Base-by-base conservation (phyloP, 2,329 filamentous ascomycete genomes). In the Cercospora sp. region DNA sequence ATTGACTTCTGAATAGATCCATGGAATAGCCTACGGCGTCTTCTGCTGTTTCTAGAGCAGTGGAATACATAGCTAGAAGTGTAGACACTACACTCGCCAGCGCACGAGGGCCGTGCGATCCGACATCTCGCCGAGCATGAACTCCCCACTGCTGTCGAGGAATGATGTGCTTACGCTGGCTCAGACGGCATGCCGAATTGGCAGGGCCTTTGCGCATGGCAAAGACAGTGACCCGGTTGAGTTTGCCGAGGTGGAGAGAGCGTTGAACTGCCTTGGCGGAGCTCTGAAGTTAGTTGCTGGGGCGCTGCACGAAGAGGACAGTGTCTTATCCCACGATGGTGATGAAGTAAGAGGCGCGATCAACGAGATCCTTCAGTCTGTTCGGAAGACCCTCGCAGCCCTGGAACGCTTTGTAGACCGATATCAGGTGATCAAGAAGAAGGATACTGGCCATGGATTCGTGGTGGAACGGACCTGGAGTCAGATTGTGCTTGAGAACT, bases 81-180 rank as follows among this genome's bases (percentile, higher is more conserved):
- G 21, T 53, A 28, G 49, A 53, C 49, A 16, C 34, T 37, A 53
- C 49, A 53, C 13, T 21, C 24, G 49, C 12, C 21, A n/a, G 49
- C 21, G 2, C 21, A 26, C 21, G 10, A 53, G 49, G 21, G 24
- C 12, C 49, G 49, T 53, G 49, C 49, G 21, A 26, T 53, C 49
- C 49, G 49, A 53, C 49, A 53, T 53, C 49, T 53, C 49, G 62
- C 51, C 62, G 62, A 64, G 28, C 37, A 76, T 76, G 74, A 71
- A 72, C 12, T 62, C 71, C 55, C 70, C 70, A 65, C 71, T 72
- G 12, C 72, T 76, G n/a, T 74, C 72, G 3, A 65, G 77, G 9
- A 82, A 81, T 66, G 82, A 83, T 74, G 81, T 83, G 21, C 71
- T 84, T 49, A 80, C 82, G 78, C 77, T 83, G 16, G 82, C 81